phyloP scores from a whole-genome alignment of 306 rosid genomes.

The Acmispon strigosus region DNA sequence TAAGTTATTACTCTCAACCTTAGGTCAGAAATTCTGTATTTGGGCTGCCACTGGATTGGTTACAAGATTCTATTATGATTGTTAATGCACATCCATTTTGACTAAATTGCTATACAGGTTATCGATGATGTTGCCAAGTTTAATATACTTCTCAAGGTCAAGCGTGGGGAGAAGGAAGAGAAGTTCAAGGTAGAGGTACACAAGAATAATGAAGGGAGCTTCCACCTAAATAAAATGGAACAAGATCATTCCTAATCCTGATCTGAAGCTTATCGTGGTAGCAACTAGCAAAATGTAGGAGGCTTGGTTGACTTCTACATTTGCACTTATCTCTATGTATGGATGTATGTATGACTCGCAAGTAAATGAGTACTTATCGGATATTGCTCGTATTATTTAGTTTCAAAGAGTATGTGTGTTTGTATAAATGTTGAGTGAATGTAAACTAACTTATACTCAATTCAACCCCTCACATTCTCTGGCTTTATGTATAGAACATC shows the following conservation, averaged over 20 bases:
- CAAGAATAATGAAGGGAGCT: conserved; percentile 51
- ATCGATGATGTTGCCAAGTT: conserved; percentile 51
- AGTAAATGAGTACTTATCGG: not conserved
- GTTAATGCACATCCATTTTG: not conserved
- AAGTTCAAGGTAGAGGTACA: conserved; percentile 60
- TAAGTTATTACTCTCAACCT: too few relatives aligned
- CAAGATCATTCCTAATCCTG: conserved; percentile 35
- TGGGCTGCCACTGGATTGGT: not conserved
- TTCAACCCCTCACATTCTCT: too few relatives aligned
- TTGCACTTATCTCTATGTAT: not conserved
- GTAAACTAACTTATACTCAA: too few relatives aligned
- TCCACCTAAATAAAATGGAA: conserved; percentile 55
- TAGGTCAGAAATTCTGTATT: not conserved
- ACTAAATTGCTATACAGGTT: conserved; percentile 39
- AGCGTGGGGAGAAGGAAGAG: conserved; percentile 61
- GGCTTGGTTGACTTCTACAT: conserved; percentile 6
- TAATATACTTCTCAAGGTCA: conserved; percentile 47
- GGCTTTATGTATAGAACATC: too few relatives aligned
- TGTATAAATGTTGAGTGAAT: too few relatives aligned
- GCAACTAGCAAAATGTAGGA: not conserved
- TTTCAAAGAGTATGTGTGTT: not conserved
- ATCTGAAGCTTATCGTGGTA: not conserved
- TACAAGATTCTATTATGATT: not conserved
- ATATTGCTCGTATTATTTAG: not conserved
- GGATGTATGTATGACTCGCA: not conserved